Conservation (phyloP, 106 monocot species). For the Xerophyta viscosa region DNA sequence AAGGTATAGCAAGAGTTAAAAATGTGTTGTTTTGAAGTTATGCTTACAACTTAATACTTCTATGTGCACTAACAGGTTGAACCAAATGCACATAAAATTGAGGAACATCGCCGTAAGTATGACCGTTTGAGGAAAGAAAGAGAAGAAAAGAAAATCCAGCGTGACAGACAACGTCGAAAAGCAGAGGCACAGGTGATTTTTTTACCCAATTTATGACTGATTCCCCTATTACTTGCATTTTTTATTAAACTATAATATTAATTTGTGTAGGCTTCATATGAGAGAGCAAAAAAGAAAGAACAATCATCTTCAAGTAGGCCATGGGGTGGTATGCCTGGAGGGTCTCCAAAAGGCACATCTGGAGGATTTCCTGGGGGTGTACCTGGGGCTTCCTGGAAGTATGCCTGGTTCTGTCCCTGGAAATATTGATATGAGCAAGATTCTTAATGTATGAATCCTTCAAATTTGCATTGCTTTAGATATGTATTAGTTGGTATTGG, state of each 20-base stretch:
- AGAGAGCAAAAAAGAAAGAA: conserved; percentile 82
- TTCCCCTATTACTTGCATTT: neutral
- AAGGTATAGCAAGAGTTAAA: conserved; percentile 34
- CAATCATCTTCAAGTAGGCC: conserved; percentile 51
- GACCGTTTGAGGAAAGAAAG: conserved; percentile 75
- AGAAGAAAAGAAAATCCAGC: conserved; percentile 67
- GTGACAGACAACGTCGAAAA: conserved; percentile 60
- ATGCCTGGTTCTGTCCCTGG: conserved; percentile 65
- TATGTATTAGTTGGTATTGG: neutral
- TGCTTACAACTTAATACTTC: neutral
- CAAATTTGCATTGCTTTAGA: no score
- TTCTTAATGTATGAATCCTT: conserved; percentile 95
- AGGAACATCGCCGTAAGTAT: conserved; percentile 92
- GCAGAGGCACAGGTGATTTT: conserved; percentile 81
- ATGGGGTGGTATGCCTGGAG: conserved; percentile 42
- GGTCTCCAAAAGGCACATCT: conserved; percentile 37
- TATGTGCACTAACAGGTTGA: conserved; percentile 41
- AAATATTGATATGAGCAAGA: conserved; percentile 90
- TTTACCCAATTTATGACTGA: neutral
- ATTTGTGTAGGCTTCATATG: conserved; percentile 76
- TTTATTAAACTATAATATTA: no score
- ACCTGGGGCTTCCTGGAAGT: conserved; percentile 37
- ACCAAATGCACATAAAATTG: conserved; percentile 94
- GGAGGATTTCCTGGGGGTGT: conserved; percentile 40
- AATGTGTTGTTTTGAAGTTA: neutral